Evolutionary conservation across 345 rosid species (phyloP).

Genomic region (Cardiospermum halicacabum): DNA sequence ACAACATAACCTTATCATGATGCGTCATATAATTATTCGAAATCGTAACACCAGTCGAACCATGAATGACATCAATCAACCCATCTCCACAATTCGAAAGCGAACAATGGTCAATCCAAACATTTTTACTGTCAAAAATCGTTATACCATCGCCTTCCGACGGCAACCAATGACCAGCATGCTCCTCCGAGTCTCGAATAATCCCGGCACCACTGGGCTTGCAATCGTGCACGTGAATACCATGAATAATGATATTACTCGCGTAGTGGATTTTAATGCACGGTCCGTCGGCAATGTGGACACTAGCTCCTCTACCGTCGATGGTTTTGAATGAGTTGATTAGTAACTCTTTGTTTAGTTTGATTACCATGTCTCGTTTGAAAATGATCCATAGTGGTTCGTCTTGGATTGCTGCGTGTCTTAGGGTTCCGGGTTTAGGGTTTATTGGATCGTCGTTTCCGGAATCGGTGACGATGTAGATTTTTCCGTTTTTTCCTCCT

Average conservation of each 20-base stretch:
- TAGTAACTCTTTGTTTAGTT: constrained; percentile 52
- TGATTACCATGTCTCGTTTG: constrained; percentile 70
- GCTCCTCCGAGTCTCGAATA: constrained; percentile 52
- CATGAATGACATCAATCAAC: constrained; percentile 69
- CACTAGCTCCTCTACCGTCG: constrained; percentile 78
- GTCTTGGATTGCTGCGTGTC: constrained; percentile 67
- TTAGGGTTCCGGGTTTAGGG: constrained; percentile 66
- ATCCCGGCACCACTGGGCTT: constrained; percentile 37
- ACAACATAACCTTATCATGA: constrained; percentile 78
- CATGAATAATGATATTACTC: constrained; percentile 69
- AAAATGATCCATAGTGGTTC: constrained; percentile 79
- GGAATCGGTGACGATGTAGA: constrained; percentile 59
- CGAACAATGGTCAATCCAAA: constrained; percentile 80
- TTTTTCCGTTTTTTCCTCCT: constrained; percentile 59
- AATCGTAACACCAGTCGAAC: constrained; percentile 75
- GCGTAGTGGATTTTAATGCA: constrained; percentile 63
- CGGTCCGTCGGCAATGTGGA: constrained; percentile 69
- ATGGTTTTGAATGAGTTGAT: constrained; percentile 70
- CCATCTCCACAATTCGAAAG: constrained; percentile 73
- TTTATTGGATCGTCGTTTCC: constrained; percentile 47
- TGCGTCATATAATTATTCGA: constrained; percentile 81
- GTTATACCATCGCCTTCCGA: constrained; percentile 73
- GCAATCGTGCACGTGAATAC: constrained; percentile 70
- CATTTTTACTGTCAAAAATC: constrained; percentile 43
- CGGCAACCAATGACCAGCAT: constrained; percentile 45